A percentile compares a stretch with the other conserved stretches of the same genome.
Conservation (phyloP, 1,284 basidiomycete species). For the Boletus sp. region DNA sequence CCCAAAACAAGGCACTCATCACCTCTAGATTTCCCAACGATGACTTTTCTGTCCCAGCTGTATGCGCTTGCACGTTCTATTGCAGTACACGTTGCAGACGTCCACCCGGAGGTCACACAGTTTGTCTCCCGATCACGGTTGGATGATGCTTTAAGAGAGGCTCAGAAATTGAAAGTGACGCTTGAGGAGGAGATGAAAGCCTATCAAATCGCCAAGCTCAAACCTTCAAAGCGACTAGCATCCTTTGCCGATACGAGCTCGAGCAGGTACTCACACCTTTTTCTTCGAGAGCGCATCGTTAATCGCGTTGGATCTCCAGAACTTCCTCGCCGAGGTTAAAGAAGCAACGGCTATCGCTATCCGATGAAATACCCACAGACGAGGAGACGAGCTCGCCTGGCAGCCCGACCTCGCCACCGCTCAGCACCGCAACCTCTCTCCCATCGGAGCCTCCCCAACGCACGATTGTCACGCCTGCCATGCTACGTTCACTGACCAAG, state of each 20-base stretch:
- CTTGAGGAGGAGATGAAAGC: constrained; percentile 37
- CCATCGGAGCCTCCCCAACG: constrained; percentile 27
- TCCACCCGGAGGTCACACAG: constrained; percentile 24
- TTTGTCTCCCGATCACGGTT: constrained; percentile 22
- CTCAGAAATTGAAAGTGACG: constrained; percentile 25
- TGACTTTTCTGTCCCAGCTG: constrained; percentile 48
- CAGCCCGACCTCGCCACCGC: constrained; percentile 34
- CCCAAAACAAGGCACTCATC: constrained; percentile 7
- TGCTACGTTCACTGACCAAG: constrained; percentile 62
- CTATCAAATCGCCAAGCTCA: constrained; percentile 35
- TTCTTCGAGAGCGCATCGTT: background rate
- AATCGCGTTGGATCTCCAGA: constrained; percentile 14
- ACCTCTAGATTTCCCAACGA: constrained; percentile 49
- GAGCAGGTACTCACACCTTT: constrained; percentile 20
- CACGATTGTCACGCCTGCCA: constrained; percentile 55
- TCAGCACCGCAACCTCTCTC: constrained; percentile 37
- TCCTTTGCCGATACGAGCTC: constrained; percentile 24
- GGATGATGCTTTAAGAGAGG: constrained; percentile 13
- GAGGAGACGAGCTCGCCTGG: constrained; percentile 20
- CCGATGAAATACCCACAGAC: constrained; percentile 30
- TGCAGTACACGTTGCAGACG: constrained; percentile 31
- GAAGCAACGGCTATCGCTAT: constrained; percentile 38
- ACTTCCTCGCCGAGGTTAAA: constrained; percentile 34
- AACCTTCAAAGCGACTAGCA: constrained; percentile 36
- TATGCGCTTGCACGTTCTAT: constrained; percentile 40